Conservation (phyloP, 768 basidiomycete genomes). For the Hygrophorus russula region DNA sequence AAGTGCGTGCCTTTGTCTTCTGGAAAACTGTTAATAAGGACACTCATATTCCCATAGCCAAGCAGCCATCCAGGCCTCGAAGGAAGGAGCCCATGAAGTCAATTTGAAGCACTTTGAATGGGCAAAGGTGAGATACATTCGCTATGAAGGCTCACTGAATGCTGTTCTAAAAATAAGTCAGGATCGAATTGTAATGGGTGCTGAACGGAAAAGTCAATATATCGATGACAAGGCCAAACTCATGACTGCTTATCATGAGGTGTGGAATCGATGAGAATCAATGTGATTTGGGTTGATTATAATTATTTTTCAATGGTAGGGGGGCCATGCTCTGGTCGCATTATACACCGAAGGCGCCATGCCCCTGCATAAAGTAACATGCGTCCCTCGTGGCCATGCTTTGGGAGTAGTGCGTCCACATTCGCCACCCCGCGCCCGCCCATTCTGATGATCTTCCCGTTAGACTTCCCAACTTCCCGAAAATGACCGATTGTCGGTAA, state of each 20-base stretch:
- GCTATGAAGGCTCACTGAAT: neutral
- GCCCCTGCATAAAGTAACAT: constrained; percentile 97
- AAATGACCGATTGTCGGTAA: constrained; percentile 63
- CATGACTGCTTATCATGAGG: constrained; percentile 95
- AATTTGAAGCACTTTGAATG: constrained; percentile 85
- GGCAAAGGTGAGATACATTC: constrained; percentile 60
- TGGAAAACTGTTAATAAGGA: constrained; percentile 4
- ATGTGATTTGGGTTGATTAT: constrained; percentile 5
- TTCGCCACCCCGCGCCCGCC: constrained; percentile 1
- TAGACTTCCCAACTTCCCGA: constrained; percentile 74
- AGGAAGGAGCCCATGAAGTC: constrained; percentile 68
- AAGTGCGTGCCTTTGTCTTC: constrained; percentile 46
- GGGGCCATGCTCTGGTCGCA: constrained; percentile 90
- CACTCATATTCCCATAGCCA: constrained; percentile 28
- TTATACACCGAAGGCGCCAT: constrained; percentile 92
- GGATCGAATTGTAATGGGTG: constrained; percentile 97
- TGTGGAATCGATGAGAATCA: constrained; percentile 16
- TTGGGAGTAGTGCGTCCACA: constrained; percentile 62
- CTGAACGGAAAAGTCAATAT: constrained; percentile 83
- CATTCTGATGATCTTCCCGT: constrained; percentile 6
- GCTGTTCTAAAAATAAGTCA: constrained; percentile 14
- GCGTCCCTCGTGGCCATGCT: constrained; percentile 91
- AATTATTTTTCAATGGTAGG: constrained; percentile 28
- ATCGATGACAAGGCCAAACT: constrained; percentile 81
- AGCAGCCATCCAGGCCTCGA: constrained; percentile 92